phyloP scores from a whole-genome alignment of 148 eudicot genomes.

The Arctostaphylos glauca region DNA sequence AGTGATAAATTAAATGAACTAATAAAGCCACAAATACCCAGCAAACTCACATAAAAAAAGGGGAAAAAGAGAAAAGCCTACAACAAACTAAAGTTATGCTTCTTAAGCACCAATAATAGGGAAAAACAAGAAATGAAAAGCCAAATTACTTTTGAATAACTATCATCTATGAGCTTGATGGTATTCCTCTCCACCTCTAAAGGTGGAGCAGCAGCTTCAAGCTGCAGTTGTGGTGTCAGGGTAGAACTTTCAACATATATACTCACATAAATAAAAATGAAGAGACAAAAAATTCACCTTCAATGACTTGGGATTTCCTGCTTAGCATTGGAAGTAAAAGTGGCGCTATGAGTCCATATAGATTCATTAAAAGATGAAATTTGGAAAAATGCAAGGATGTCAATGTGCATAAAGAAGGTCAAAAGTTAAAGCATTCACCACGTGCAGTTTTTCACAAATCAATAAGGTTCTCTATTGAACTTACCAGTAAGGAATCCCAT shows the following conservation, averaged over 20 bases:
- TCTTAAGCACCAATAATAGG: background rate
- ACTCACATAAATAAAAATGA: background rate
- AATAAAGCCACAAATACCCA: background rate
- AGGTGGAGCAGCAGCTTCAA: background rate
- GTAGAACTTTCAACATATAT: background rate
- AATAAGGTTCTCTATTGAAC: slow-evolving; percentile 11
- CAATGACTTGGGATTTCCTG: background rate
- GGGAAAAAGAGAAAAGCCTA: background rate
- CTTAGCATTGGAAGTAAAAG: background rate
- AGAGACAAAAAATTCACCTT: background rate
- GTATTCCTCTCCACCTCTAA: background rate
- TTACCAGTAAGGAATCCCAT: slow-evolving; percentile 65
- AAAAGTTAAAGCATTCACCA: background rate
- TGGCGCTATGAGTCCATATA: background rate
- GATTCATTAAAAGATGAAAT: background rate
- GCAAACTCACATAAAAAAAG: background rate
- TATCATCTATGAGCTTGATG: background rate
- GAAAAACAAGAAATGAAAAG: background rate
- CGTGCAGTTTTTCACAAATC: slow-evolving; percentile 1
- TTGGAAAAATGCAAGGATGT: background rate
- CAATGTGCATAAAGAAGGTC: background rate
- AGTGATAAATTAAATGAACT: background rate
- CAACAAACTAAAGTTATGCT: background rate
- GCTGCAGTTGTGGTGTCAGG: background rate
- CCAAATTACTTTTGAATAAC: background rate